A percentile compares a stretch with the other conserved stretches of the same genome.
Evolutionary conservation across 129 eudicot genomes (phyloP).

Genomic region (Scalesia atractyloides): DNA sequence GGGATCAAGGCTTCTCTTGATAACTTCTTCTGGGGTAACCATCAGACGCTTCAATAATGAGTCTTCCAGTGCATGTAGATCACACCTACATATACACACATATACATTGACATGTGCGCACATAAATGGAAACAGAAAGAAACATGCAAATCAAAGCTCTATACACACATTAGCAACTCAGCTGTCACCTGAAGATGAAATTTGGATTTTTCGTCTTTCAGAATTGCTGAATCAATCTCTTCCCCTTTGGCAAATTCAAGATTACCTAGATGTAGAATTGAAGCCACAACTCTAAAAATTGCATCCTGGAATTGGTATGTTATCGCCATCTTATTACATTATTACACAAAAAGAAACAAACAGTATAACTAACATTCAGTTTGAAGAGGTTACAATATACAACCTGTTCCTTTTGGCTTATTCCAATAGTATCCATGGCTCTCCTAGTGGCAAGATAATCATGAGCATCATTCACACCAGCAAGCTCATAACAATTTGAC

Average conservation of each 20-base stretch:
- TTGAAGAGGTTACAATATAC: constrained; percentile 37
- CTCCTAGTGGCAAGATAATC: constrained; percentile 72
- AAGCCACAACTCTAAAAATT: constrained; percentile 89
- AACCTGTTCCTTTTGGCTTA: constrained; percentile 79
- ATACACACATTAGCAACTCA: constrained; percentile 69
- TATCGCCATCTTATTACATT: background rate
- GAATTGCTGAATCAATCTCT: constrained; percentile 80
- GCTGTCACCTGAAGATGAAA: constrained; percentile 81
- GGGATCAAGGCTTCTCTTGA: constrained; percentile 85
- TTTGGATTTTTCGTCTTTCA: constrained; percentile 86
- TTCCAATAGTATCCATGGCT: constrained; percentile 97
- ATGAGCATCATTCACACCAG: constrained; percentile 75
- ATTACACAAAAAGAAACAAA: background rate
- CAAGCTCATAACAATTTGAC: constrained; percentile 73
- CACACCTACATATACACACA: constrained; percentile 73
- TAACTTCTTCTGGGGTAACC: constrained; percentile 89
- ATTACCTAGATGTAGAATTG: constrained; percentile 90
- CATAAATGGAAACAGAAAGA: background rate
- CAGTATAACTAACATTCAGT: background rate
- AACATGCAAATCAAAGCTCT: background rate
- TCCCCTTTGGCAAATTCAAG: constrained; percentile 80
- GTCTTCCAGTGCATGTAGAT: constrained; percentile 78
- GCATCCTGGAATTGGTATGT: constrained; percentile 60
- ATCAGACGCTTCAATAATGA: constrained; percentile 82
- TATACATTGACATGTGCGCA: constrained; percentile 13